phyloP scores from a whole-genome alignment of 768 basidiomycete genomes.

The Podaxis pistillaris region DNA sequence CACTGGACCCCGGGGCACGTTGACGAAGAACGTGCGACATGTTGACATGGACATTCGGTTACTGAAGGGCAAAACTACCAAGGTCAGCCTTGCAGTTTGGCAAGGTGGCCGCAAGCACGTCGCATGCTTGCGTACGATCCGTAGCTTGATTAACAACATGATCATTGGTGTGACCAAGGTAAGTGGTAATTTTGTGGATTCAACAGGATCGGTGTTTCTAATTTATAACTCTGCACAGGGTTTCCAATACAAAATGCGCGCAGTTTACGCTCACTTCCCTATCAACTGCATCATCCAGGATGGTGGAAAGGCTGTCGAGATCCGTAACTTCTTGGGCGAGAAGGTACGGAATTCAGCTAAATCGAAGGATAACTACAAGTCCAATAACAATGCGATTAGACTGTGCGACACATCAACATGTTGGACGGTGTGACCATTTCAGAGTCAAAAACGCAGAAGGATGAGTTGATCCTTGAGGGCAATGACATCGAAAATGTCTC shows the following conservation, averaged over 20 bases:
- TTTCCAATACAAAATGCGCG: constrained; percentile 99
- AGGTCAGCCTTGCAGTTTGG: constrained; percentile 94
- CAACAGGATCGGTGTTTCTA: not conserved
- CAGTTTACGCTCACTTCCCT: constrained; percentile 99
- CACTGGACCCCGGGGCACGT: constrained; percentile 87
- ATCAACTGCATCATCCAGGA: constrained; percentile 97
- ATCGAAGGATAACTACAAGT: not conserved
- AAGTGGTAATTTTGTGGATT: constrained; percentile 13
- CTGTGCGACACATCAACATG: constrained; percentile 91
- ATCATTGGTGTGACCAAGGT: constrained; percentile 96
- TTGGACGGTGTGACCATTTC: constrained; percentile 78
- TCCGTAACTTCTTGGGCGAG: constrained; percentile 94
- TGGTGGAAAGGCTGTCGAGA: constrained; percentile 69
- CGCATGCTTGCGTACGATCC: constrained; percentile 95
- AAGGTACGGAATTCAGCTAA: constrained; percentile 53
- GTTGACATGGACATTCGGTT: constrained; percentile 92
- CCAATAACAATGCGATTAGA: constrained; percentile 41
- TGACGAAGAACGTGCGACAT: constrained; percentile 91
- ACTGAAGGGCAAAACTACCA: constrained; percentile 72
- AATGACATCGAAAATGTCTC: constrained; percentile 98
- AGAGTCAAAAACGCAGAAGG: constrained; percentile 92
- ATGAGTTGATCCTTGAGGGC: constrained; percentile 91
- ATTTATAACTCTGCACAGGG: constrained; percentile 51
- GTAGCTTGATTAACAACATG: constrained; percentile 96
- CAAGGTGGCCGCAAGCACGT: constrained; percentile 98